Evolutionary conservation across 306 rosid species (phyloP), one percentile per base, ranked within the genome.

Genomic region (Erythrophleum fordii): DNA sequence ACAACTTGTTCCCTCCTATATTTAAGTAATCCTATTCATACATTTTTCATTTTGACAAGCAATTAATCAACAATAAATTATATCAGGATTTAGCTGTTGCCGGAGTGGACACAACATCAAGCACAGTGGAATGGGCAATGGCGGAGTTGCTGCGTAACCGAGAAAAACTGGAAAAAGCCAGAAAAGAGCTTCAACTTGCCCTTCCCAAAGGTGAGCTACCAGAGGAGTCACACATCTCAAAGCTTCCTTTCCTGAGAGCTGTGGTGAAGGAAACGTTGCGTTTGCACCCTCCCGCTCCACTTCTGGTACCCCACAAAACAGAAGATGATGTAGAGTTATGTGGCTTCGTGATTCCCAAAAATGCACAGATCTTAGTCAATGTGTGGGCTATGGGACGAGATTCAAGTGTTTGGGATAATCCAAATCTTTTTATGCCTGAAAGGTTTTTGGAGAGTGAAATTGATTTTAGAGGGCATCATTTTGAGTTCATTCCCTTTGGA

Each of bases 41-140:
- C n/a, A n/a, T n/a, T n/a, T n/a, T n/a, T n/a, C n/a, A n/a, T n/a
- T n/a, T n/a, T n/a, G n/a, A n/a, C n/a, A n/a, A n/a, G n/a, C n/a
- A n/a, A n/a, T n/a, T n/a, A n/a, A n/a, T n/a, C n/a, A 4, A 39
- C 42, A 39, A 39, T 39, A 6, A 39, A 39, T 55, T 1, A 34
- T 78, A 28, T 28, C 77, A 46, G 84, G 85, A 76, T 72, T 80
- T 85, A 72, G 75, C 72, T 14, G 55, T 52, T 0, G 84, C 75
- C 11, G 83, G 75, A 35, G 41, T 80, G 49, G 83, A 80, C 74
- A 80, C 83, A 64, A 80, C 79, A 73, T 26, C 75, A 41, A 39
- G 26, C 49, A 29, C 80, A 2, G 11, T 73, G 88, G n/a, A n/a
- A n/a, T n/a, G n/a, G n/a, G n/a, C n/a, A n/a, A n/a, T n/a, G n/a